Conservation (phyloP, 305 asterid genomes). For the Fraxinus velutina region DNA sequence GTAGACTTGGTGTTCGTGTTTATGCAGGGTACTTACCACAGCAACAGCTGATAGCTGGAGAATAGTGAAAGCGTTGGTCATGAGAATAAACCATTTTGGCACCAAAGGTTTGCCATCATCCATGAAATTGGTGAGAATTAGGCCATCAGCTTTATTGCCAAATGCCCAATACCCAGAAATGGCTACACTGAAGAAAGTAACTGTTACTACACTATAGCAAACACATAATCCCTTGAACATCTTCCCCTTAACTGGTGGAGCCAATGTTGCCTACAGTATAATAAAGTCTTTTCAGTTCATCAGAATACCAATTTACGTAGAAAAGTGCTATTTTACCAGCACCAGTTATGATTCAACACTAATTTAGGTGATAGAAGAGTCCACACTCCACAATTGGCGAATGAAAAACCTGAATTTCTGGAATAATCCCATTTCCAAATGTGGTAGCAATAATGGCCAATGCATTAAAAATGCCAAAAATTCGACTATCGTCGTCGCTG, state of each 20-base stretch:
- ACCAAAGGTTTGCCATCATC: conserved; percentile 51
- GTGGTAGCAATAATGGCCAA: conserved; percentile 87
- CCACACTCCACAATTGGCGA: not conserved
- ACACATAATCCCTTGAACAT: conserved; percentile 84
- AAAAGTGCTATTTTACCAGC: not conserved
- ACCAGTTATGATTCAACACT: not conserved
- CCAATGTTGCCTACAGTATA: too few relatives aligned
- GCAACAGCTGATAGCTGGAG: conserved; percentile 87
- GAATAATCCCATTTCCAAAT: conserved; percentile 87
- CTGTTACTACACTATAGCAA: conserved; percentile 55
- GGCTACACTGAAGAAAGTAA: conserved; percentile 77
- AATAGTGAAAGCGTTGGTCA: conserved; percentile 66
- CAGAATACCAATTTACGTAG: not conserved
- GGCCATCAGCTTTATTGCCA: conserved; percentile 63
- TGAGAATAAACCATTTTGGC: conserved; percentile 67
- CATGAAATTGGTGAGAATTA: conserved; percentile 62
- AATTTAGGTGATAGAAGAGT: not conserved
- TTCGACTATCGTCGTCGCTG: conserved; percentile 37
- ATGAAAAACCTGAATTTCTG: conserved; percentile 69
- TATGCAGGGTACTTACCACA: conserved; percentile 41
- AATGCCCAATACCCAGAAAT: conserved; percentile 94
- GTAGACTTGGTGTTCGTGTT: not conserved
- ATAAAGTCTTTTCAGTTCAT: not conserved
- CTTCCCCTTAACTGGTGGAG: conserved; percentile 80
- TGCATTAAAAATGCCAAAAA: conserved; percentile 67